phyloP scores from a whole-genome alignment of 345 rosid genomes.

The Populus ilicifolia region DNA sequence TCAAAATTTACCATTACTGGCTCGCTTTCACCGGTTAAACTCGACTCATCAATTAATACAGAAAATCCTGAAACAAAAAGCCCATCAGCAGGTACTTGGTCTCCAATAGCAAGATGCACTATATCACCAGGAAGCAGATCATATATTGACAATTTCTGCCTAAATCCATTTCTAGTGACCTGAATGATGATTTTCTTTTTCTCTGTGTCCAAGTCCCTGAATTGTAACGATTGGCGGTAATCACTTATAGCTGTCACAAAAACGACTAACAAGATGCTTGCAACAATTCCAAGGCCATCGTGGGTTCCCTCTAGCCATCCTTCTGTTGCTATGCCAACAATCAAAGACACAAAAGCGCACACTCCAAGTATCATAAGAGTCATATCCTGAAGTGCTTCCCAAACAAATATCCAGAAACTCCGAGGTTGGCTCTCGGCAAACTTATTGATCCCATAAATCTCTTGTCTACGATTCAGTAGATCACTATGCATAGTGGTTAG shows the following conservation, averaged over 20 bases:
- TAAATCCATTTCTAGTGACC: conserved; percentile 72
- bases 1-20: conserved; percentile 61
- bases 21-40: conserved; percentile 92
- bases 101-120: conserved; percentile 85
- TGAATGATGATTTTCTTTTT: conserved; percentile 82
- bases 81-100: conserved; percentile 96
- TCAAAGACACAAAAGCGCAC: conserved; percentile 78
- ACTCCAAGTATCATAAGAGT: conserved; percentile 87
- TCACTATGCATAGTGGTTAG: conserved; percentile 34
- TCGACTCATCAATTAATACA: conserved; percentile 74
- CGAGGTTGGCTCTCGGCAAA: conserved; percentile 65
- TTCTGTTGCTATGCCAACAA: conserved; percentile 88
- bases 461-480: conserved; percentile 52
- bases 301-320: conserved; percentile 96
- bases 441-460: conserved; percentile 70
- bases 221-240: conserved; percentile 87
- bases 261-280: conserved; percentile 81
- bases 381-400: conserved; percentile 97
- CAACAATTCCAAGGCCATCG: conserved; percentile 89
- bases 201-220: conserved; percentile 82
- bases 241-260: conserved; percentile 84
- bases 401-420: conserved; percentile 76
- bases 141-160: conserved; percentile 84
- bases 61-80: conserved; percentile 84
- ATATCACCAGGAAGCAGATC: conserved; percentile 86